phyloP scores from a whole-genome alignment of 768 basidiomycete genomes.

The Termitomyces eurrhizus region DNA sequence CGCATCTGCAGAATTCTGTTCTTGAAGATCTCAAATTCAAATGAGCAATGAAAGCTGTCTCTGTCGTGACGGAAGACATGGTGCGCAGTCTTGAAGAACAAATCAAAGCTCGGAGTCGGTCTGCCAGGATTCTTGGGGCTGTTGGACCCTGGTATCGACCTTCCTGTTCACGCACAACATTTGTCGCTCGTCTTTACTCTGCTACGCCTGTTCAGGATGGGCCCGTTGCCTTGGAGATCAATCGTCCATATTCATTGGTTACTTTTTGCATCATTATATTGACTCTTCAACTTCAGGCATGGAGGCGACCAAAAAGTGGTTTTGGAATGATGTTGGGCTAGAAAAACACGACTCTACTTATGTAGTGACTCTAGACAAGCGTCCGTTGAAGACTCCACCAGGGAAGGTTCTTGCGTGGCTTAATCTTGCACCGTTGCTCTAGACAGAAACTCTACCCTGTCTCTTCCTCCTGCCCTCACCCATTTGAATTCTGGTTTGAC shows the following conservation, averaged over 20 bases:
- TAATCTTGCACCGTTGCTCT: conserved; percentile 3
- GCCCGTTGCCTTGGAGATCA: conserved; percentile 55
- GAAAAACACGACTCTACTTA: conserved; percentile 50
- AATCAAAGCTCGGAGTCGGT: conserved; percentile 8
- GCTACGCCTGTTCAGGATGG: conserved; percentile 33
- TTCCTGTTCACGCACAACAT: background rate
- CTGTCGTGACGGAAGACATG: too few species aligned
- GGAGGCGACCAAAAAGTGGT: conserved; percentile 81
- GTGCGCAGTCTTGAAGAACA: too few species aligned
- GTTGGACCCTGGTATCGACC: conserved; percentile 8
- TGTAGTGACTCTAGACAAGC: conserved; percentile 73
- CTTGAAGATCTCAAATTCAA: too few species aligned
- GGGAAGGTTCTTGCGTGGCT: conserved; percentile 60
- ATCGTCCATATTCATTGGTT: conserved; percentile 40
- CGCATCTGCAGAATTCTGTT: too few species aligned
- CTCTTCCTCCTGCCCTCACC: conserved; percentile 28
- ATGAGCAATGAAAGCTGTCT: too few species aligned
- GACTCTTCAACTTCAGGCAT: conserved; percentile 51
- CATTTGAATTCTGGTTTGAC: conserved; percentile 29
- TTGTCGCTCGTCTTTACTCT: conserved; percentile 20
- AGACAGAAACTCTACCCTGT: conserved; percentile 21
- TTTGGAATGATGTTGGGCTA: conserved; percentile 92
- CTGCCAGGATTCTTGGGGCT: conserved; percentile 7
- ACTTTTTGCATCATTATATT: background rate
- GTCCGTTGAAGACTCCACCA: conserved; percentile 82